Base-by-base conservation (phyloP, 148 eudicot species). In the Rhododendron mucronatum region DNA sequence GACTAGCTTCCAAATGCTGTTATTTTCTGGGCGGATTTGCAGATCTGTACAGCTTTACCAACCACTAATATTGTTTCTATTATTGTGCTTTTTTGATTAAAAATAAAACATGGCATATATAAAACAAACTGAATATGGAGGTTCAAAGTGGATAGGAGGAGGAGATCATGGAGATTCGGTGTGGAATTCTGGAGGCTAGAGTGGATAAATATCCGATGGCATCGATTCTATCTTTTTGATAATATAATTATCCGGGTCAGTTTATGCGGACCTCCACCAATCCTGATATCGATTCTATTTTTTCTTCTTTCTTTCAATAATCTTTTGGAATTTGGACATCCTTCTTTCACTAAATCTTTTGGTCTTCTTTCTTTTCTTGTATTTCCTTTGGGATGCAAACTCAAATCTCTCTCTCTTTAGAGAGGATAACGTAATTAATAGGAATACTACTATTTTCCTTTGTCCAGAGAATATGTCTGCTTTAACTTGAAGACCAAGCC, bases 201-300 rank as follows among this genome's bases (percentile, higher is more conserved):
- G 73, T 82, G 53, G 84, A 82, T 41, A 82, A 61, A 61, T 82
- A 82, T 82, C 63, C 84, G 7, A 47, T n/a, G 51, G 84, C 23
- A 82, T 82, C n/a, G 84, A 82, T 69, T 69, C 74, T 82, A 59
- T 41, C 35, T 82, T 18, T 18, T 44, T 10, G 84, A 55, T 55
- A 55, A 55, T 13, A 11, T 53, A 53, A 4, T 0, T 14, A 3
- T 53, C 0, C 1, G 20, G 16, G 3, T 3, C 18, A 53, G 1
- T 5, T 53, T 53, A 53, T 0, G 16, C 1, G 20, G 1, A 14
- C 0, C 4, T 53, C 57, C 0, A 15, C 4, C 14, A 15, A 53
- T 53, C 1, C 15, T 53, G 4, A 0, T 1, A 13, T 55, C 21
- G 1, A 15, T 65, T n/a, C 84, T 82, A 55, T 11, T 35, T 82